Evolutionary conservation across 2,329 filamentous ascomycete genomes (phyloP), one percentile per base, ranked within the genome.

Genomic region (Aureobasidium uvarum): DNA sequence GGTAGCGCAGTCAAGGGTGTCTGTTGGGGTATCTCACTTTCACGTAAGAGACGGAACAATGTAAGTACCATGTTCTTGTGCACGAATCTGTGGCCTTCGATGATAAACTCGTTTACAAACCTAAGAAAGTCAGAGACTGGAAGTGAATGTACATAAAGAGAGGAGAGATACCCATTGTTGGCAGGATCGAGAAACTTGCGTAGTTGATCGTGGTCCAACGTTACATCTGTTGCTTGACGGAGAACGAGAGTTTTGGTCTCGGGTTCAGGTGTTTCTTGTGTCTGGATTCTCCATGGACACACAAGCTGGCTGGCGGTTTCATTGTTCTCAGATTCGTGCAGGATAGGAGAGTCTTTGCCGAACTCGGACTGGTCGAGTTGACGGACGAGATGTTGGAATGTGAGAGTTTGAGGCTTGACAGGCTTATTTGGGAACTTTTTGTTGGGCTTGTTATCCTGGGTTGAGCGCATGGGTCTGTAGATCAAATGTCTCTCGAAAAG

Each of bases 11-110:
- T 71, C 74, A 75, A 76, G 38, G 70, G 74, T 33, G 70, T 64
- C 36, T 71, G 69, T 48, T 75, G 62, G 46, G 62, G 71, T n/a
- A 73, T 46, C 38, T 71, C 71, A 58, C 75, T 75, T 31, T 76
- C 69, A 72, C 76, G 77, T 23, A 85, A 75, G 28, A 86, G 76
- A 39, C 84, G 84, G 70, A 85, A 81, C 36, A 88, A 73, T 66
- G 81, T 81, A 56, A 88, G 74, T 52, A 85, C 77, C 63, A 85
- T 80, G 70, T 87, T 85, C 62, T 83, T 80, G 65, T 83, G 78
- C 43, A 87, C 80, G 69, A 87, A 84, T 65, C 81, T 80, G 70
- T 86, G 80, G 28, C 85, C 85, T 70, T 83, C 79, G 23, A 84
- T 72, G 60, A 85, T 75, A 70, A 84, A 86, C 70, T 87, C 84